Evolutionary conservation across 2,329 filamentous ascomycete species (phyloP).

Genomic region (Aspergillus chevalieri): DNA sequence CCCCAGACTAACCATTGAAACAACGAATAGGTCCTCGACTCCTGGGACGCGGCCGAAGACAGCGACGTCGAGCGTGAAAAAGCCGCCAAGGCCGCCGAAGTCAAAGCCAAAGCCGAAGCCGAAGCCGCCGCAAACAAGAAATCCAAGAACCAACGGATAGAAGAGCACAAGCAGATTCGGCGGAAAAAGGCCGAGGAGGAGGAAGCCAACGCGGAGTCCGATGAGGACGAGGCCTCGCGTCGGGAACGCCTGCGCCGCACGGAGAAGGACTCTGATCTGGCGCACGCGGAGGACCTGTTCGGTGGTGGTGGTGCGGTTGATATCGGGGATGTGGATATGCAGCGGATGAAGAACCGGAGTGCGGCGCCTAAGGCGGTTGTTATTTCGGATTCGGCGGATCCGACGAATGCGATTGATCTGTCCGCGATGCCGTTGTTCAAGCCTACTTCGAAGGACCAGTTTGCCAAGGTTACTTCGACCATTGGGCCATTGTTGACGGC

Average conservation of each 20-base stretch:
- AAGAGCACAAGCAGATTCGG: conserved; percentile 65
- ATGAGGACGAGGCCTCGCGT: conserved; percentile 64
- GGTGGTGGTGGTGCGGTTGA: not conserved
- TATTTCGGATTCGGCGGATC: conserved; percentile 61
- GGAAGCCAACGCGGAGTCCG: conserved; percentile 54
- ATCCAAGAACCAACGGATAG: conserved; percentile 76
- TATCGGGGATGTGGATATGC: conserved; percentile 69
- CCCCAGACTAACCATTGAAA: conserved; percentile 1
- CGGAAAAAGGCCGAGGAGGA: conserved; percentile 54
- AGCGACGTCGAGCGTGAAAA: conserved; percentile 96
- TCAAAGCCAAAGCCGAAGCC: conserved; percentile 82
- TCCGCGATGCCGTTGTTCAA: conserved; percentile 77
- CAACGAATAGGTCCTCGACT: conserved; percentile 69
- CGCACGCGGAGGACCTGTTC: conserved; percentile 75
- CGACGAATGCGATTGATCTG: conserved; percentile 74
- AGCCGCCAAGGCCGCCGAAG: conserved; percentile 75
- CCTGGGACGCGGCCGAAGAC: conserved; percentile 95
- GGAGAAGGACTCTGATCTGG: conserved; percentile 83
- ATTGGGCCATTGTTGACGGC: conserved; percentile 70
- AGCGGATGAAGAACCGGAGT: conserved; percentile 58
- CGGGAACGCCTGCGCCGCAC: conserved; percentile 69
- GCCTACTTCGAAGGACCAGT: conserved; percentile 79
- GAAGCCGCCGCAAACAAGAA: conserved; percentile 88
- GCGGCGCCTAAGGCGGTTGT: conserved; percentile 61
- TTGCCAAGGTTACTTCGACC: conserved; percentile 69